phyloP scores from a whole-genome alignment of 805 yeast genomes.

The Saccharomycopsis sp. region DNA sequence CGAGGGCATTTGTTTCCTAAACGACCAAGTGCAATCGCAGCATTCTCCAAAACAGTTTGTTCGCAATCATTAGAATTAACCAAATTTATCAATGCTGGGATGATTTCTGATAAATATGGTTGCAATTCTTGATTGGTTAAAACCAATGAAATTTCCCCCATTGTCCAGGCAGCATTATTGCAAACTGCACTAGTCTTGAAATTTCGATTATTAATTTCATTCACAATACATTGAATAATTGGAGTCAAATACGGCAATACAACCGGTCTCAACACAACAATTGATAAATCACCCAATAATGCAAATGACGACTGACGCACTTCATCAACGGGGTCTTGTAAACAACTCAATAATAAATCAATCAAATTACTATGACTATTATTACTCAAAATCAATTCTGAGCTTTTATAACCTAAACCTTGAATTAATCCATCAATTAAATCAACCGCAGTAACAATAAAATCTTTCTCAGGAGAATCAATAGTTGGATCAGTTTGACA shows the following conservation, averaged over 20 bases:
- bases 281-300: conserved; percentile 82
- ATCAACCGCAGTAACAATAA: conserved; percentile 82
- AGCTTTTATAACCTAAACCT: conserved; percentile 65
- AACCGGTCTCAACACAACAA: conserved; percentile 40
- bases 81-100: conserved; percentile 52
- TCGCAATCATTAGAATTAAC: conserved; percentile 47
- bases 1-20: conserved; percentile 62
- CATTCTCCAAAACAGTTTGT: conserved; percentile 70
- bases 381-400: conserved; percentile 41
- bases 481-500: conserved; percentile 59
- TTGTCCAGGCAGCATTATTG: conserved; percentile 90
- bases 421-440: conserved; percentile 89
- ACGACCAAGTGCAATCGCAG: conserved; percentile 85
- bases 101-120: conserved; percentile 48
- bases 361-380: conserved; percentile 36
- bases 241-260: conserved; percentile 43
- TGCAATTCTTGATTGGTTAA: conserved; percentile 38
- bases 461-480: conserved; percentile 82
- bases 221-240: conserved; percentile 58
- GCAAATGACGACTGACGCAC: conserved; percentile 95
- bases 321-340: conserved; percentile 71
- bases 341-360: conserved; percentile 57
- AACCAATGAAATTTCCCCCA: conserved; percentile 78
- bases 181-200: conserved; percentile 54
- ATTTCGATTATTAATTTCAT: conserved; percentile 52